phyloP scores from a whole-genome alignment of 2,329 filamentous ascomycete species.

The Pseudocercospora cruenta region DNA sequence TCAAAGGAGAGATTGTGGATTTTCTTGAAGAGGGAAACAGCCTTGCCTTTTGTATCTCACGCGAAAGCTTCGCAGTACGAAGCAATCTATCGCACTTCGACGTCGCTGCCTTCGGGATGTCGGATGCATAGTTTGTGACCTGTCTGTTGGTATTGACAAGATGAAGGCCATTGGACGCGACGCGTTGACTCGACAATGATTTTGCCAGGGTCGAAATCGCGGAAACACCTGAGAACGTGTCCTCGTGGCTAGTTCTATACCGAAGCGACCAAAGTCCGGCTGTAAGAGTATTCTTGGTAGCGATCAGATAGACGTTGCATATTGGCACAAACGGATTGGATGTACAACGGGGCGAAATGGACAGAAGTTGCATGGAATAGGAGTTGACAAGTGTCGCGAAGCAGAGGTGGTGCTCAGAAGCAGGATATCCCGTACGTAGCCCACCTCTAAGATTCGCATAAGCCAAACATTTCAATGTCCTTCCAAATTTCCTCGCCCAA shows the following conservation, averaged over 20 bases:
- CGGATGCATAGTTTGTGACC: background rate
- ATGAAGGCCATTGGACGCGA: background rate
- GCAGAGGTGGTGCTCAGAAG: background rate
- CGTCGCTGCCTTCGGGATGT: background rate
- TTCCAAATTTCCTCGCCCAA: constrained; percentile 27
- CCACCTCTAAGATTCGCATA: background rate
- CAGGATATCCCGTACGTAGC: background rate
- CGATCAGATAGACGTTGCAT: background rate
- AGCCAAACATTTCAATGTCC: constrained; percentile 20
- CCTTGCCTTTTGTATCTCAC: background rate
- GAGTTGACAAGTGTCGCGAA: constrained; percentile 2
- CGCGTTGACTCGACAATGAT: constrained; percentile 13
- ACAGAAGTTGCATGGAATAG: background rate
- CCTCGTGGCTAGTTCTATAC: background rate
- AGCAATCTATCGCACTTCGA: background rate
- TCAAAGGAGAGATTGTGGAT: background rate
- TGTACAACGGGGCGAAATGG: background rate
- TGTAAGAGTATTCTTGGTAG: background rate
- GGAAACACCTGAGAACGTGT: background rate
- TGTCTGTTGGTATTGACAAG: background rate
- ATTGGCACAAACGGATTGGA: background rate
- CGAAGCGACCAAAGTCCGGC: background rate
- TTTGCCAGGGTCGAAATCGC: constrained; percentile 8
- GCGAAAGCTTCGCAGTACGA: background rate
- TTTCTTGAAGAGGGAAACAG: background rate